Evolutionary conservation across 2,329 filamentous ascomycete genomes (phyloP).

Genomic region (Penicillium corylophilum): DNA sequence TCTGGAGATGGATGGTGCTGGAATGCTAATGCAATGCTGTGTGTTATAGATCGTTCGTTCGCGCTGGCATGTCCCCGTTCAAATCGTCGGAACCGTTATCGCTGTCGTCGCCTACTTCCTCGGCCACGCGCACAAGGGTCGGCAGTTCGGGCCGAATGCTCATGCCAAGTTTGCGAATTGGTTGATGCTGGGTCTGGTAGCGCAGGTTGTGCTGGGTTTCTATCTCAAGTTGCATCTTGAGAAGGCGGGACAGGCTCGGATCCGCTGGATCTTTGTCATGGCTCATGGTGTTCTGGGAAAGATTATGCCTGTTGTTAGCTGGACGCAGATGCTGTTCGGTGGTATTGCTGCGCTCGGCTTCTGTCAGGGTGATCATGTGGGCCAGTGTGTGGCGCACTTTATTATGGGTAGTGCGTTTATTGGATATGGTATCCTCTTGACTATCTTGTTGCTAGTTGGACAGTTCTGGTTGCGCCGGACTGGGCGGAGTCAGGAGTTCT

Average conservation of each 20-base stretch:
- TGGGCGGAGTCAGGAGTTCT: constrained; percentile 93
- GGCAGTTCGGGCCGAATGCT: constrained; percentile 78
- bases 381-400: constrained; percentile 93
- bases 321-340: constrained; percentile 94
- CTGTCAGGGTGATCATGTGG: constrained; percentile 85
- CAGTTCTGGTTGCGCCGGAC: constrained; percentile 81
- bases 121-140: constrained; percentile 84
- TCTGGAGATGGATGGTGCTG: not conserved
- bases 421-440: constrained; percentile 84
- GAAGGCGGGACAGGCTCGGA: constrained; percentile 74
- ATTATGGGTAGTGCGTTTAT: constrained; percentile 99
- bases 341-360: constrained; percentile 90
- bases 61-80: constrained; percentile 90
- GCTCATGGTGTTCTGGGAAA: constrained; percentile 83
- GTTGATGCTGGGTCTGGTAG: constrained; percentile 74
- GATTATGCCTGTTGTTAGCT: constrained; percentile 77
- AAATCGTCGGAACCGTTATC: constrained; percentile 71
- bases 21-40: not conserved
- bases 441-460: constrained; percentile 81
- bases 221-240: constrained; percentile 90
- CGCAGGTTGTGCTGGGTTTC: constrained; percentile 75
- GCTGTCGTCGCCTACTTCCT: constrained; percentile 85
- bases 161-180: constrained; percentile 78
- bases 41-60: constrained; percentile 72
- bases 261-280: constrained; percentile 69